phyloP scores from a whole-genome alignment of 495 filamentous ascomycete species.

The Alectoria sarmentosa region DNA sequence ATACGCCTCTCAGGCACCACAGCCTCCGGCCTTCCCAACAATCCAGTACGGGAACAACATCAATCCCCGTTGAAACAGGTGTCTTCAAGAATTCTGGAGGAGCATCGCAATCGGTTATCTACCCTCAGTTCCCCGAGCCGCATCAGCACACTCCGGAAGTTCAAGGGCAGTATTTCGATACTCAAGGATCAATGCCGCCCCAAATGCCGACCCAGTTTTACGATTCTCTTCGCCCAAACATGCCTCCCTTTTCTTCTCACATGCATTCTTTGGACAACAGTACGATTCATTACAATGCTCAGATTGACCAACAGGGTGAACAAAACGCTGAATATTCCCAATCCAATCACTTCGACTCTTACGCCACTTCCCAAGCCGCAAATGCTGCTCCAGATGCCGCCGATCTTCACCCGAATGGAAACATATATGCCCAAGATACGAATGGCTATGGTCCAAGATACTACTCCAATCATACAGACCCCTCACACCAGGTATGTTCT shows the following conservation, averaged over 20 bases:
- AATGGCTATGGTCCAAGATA: constrained; percentile 17
- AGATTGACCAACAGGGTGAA: constrained; percentile 17
- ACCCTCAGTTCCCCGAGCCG: neutral
- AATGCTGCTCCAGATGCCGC: constrained; percentile 21
- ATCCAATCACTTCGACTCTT: constrained; percentile 23
- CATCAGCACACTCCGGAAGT: neutral
- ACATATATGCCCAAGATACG: constrained; percentile 25
- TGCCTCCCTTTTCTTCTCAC: neutral
- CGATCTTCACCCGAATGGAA: constrained; percentile 20
- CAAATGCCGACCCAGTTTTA: neutral
- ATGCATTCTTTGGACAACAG: neutral
- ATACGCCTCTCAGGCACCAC: neutral
- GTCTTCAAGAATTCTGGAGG: neutral
- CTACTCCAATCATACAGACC: constrained; percentile 11
- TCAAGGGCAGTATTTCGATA: neutral
- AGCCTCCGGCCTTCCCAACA: neutral
- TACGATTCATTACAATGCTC: neutral
- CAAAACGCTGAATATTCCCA: constrained; percentile 11
- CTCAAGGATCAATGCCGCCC: neutral
- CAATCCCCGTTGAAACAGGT: neutral
- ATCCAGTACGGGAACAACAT: neutral
- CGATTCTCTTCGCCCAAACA: neutral
- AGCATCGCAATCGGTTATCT: neutral
- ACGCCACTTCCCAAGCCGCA: constrained; percentile 20
- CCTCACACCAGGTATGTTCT: constrained; percentile 26